phyloP scores from a whole-genome alignment of 768 basidiomycete genomes.

The Neoboletus brunneissimus region DNA sequence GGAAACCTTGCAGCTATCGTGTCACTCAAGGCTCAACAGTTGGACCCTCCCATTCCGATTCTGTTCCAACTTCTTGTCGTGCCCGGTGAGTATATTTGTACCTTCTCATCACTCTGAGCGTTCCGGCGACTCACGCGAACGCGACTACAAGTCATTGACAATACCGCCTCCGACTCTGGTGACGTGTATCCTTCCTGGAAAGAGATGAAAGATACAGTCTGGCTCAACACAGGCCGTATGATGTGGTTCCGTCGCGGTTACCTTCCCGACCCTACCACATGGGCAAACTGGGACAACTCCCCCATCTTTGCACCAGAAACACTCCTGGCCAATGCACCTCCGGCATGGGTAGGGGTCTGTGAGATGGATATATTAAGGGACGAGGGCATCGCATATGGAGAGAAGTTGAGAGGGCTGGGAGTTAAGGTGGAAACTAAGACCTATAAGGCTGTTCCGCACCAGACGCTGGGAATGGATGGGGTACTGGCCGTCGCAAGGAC shows the following conservation, averaged over 20 bases:
- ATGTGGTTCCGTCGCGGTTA: constrained; percentile 70
- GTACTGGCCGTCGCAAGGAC: constrained; percentile 11
- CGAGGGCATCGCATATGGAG: constrained; percentile 63
- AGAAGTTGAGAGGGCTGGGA: constrained; percentile 52
- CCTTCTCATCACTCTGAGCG: background rate
- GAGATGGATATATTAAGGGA: constrained; percentile 66
- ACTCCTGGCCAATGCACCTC: constrained; percentile 48
- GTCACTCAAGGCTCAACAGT: constrained; percentile 56
- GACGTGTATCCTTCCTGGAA: constrained; percentile 48
- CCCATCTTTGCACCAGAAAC: constrained; percentile 66
- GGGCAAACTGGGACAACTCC: constrained; percentile 65
- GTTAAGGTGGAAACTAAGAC: constrained; percentile 52
- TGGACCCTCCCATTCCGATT: constrained; percentile 50
- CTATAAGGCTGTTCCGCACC: constrained; percentile 62
- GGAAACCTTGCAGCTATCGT: constrained; percentile 68
- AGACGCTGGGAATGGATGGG: constrained; percentile 70
- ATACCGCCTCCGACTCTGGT: constrained; percentile 50
- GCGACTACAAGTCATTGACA: constrained; percentile 50
- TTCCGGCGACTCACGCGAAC: background rate
- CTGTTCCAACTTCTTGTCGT: constrained; percentile 68
- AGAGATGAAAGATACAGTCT: constrained; percentile 54
- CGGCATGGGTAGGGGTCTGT: constrained; percentile 59
- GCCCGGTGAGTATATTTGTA: constrained; percentile 36
- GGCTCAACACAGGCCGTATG: constrained; percentile 62
- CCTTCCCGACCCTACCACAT: constrained; percentile 57